phyloP scores from a whole-genome alignment of 2,329 filamentous ascomycete genomes.

The Arthroderma sp. region DNA sequence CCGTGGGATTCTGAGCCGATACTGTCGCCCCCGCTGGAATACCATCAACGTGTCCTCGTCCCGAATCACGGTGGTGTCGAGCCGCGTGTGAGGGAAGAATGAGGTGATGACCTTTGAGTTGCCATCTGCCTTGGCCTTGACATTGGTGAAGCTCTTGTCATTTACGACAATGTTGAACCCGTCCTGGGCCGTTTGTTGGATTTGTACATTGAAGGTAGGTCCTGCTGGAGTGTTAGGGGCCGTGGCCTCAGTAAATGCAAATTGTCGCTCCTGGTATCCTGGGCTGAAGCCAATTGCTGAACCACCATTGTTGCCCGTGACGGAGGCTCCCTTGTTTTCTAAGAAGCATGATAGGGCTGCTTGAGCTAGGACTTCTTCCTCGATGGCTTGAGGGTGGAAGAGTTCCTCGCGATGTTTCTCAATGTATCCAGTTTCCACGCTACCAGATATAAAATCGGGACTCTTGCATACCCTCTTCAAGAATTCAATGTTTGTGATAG shows the following conservation, averaged over 20 bases:
- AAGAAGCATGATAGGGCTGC: slow-evolving; percentile 65
- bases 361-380: slow-evolving; percentile 69
- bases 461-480: slow-evolving; percentile 76
- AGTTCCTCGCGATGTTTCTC: slow-evolving; percentile 72
- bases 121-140: slow-evolving; percentile 22
- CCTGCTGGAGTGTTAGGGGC: slow-evolving; percentile 30
- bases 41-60: slow-evolving; percentile 46
- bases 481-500: slow-evolving; percentile 94
- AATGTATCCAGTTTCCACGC: slow-evolving; percentile 94
- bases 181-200: slow-evolving; percentile 38
- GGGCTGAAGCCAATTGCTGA: slow-evolving; percentile 45
- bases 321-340: slow-evolving; percentile 26
- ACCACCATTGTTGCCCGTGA: slow-evolving; percentile 18
- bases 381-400: slow-evolving; percentile 50
- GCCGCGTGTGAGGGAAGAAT: slow-evolving; percentile 69
- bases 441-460: slow-evolving; percentile 67
- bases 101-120: slow-evolving; percentile 46
- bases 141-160: slow-evolving; percentile 31
- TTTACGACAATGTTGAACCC: slow-evolving; percentile 39
- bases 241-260: slow-evolving; percentile 40
- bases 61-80: slow-evolving; percentile 63
- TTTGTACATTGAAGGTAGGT: slow-evolving; percentile 32
- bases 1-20: slow-evolving; percentile 40
- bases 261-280: slow-evolving; percentile 49
- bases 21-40: slow-evolving; percentile 56